Evolutionary conservation across 805 yeast species (phyloP).

Genomic region (Yamadazyma ubonensis): DNA sequence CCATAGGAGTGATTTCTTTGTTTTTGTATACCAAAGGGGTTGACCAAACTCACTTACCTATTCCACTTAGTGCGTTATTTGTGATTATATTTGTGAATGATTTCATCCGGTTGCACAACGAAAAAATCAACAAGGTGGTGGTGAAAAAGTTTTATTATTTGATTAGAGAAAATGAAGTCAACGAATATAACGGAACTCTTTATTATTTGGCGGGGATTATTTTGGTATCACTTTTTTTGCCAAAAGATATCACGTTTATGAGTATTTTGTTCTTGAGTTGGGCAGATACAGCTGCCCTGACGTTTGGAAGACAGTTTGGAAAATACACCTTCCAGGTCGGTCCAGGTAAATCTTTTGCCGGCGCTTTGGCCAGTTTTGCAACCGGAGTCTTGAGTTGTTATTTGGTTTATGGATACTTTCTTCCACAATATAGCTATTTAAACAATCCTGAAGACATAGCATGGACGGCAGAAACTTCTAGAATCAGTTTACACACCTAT

Average conservation of each 20-base stretch:
- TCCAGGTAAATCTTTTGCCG: slow-evolving; percentile 81
- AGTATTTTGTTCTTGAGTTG: slow-evolving; percentile 82
- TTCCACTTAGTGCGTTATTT: slow-evolving; percentile 58
- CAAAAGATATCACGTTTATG: slow-evolving; percentile 79
- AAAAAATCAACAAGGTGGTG: slow-evolving; percentile 63
- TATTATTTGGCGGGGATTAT: slow-evolving; percentile 83
- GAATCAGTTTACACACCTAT: slow-evolving; percentile 49
- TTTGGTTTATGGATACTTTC: slow-evolving; percentile 67
- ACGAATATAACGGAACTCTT: slow-evolving; percentile 75
- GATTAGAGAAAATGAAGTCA: slow-evolving; percentile 80
- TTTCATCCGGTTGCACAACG: slow-evolving; percentile 59
- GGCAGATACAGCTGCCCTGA: slow-evolving; percentile 98
- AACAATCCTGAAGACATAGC: slow-evolving; percentile 57
- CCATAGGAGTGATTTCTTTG: slow-evolving; percentile 81
- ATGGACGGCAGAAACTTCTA: slow-evolving; percentile 65
- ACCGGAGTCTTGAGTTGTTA: slow-evolving; percentile 69
- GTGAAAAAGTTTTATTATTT: slow-evolving; percentile 71
- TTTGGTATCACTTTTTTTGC: slow-evolving; percentile 64
- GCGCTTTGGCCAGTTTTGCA: slow-evolving; percentile 80
- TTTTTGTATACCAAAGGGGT: slow-evolving; percentile 66
- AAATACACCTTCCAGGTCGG: slow-evolving; percentile 76
- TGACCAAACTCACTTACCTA: slow-evolving; percentile 54
- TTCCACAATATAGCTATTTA: slow-evolving; percentile 56
- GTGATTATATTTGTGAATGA: slow-evolving; percentile 61
- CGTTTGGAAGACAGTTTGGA: slow-evolving; percentile 86